Percentiles rank a stretch among this genome's conserved stretches.
Evolutionary conservation across 805 yeast genomes (phyloP).

Genomic region (Pichia nanzhaoensis): DNA sequence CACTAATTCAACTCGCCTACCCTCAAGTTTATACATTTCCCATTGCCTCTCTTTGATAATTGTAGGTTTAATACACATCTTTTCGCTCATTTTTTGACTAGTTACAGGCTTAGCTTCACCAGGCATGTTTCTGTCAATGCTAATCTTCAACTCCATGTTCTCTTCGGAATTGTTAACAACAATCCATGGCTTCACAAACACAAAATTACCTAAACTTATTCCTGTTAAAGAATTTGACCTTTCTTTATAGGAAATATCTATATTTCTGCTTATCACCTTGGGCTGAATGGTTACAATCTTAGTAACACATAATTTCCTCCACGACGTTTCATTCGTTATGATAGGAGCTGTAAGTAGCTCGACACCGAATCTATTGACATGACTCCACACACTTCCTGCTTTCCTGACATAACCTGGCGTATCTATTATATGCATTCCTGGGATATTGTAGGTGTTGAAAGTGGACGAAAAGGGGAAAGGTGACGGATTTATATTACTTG

Average conservation of each 20-base stretch:
- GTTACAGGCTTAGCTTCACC: neutral
- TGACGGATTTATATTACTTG: slow-evolving; percentile 3
- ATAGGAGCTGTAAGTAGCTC: slow-evolving; percentile 5
- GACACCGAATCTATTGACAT: slow-evolving; percentile 11
- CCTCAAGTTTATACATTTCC: neutral
- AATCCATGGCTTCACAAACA: slow-evolving; percentile 8
- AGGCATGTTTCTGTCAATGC: slow-evolving; percentile 2
- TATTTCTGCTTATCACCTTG: neutral
- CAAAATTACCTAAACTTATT: neutral
- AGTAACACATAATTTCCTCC: neutral
- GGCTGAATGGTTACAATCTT: neutral
- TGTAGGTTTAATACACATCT: neutral
- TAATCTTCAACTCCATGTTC: neutral
- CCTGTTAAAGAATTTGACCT: neutral
- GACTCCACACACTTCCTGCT: slow-evolving; percentile 18
- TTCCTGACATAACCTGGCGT: slow-evolving; percentile 26
- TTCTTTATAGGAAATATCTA: too few relatives aligned
- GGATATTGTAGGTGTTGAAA: slow-evolving; percentile 13
- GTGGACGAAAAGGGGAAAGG: slow-evolving; percentile 8
- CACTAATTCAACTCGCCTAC: slow-evolving; percentile 1
- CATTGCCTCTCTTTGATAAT: slow-evolving; percentile 1
- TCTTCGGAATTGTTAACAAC: neutral
- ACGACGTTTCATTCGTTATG: too few relatives aligned
- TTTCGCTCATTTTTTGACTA: neutral
- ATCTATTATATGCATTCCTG: slow-evolving; percentile 20